phyloP scores from a whole-genome alignment of 495 filamentous ascomycete species.

The Xylona heveae region DNA sequence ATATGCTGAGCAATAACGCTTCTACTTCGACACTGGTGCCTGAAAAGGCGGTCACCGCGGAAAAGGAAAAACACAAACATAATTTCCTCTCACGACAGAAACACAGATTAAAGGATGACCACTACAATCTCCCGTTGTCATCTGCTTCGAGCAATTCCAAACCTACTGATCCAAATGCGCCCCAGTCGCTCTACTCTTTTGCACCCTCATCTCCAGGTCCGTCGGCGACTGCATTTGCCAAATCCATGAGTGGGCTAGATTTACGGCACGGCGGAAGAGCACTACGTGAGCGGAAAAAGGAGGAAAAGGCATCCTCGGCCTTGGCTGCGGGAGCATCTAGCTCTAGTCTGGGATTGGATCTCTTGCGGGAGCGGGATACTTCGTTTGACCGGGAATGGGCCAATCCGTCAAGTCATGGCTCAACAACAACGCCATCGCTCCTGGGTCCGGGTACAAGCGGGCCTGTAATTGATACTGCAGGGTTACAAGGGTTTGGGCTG shows the following conservation, averaged over 20 bases:
- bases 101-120: constrained; percentile 64
- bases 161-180: constrained; percentile 65
- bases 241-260: constrained; percentile 66
- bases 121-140: constrained; percentile 58
- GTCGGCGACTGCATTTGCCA: constrained; percentile 45
- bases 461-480: too few species aligned
- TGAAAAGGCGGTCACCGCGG: constrained; percentile 16
- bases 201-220: constrained; percentile 49
- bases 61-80: constrained; percentile 47
- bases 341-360: too few species aligned
- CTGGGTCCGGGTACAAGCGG: too few species aligned
- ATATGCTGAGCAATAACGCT: constrained; percentile 62
- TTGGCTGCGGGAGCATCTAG: constrained; percentile 7
- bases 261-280: constrained; percentile 67
- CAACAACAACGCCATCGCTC: too few species aligned
- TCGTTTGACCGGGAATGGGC: constrained; percentile 1
- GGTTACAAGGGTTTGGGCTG: constrained; percentile 37
- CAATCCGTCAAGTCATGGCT: not conserved
- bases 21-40: constrained; percentile 59
- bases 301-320: constrained; percentile 36
- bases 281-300: constrained; percentile 75
- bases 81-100: constrained; percentile 86
- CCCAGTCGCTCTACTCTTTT: constrained; percentile 68
- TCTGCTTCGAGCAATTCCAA: constrained; percentile 81
- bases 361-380: not conserved